These are phyloP conservation scores for Diplosphaera chodatii DNA, from an alignment of 139 green algal species.

Conservation along the genomic window DNA sequence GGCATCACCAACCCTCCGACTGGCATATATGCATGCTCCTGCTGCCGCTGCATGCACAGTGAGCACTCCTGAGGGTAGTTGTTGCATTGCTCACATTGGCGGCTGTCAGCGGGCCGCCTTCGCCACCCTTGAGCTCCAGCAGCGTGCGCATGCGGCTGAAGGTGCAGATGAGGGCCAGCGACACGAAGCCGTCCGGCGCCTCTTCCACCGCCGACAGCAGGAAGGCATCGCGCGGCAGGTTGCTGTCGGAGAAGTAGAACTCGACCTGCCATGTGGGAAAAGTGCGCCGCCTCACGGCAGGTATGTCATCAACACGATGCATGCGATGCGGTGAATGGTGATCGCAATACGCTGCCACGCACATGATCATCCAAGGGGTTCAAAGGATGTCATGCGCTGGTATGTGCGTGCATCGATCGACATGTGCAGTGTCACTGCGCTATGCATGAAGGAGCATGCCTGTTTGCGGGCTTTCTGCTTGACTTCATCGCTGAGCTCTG, in stretches of 20 bases:
- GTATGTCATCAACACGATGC: no score
- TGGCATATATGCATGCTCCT: no score
- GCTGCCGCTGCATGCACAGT: no score
- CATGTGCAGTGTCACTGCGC: no score
- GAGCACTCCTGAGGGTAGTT: no score
- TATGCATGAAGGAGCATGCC: neutral
- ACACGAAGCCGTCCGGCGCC: slow-evolving; percentile 60
- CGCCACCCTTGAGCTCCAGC: slow-evolving; percentile 32
- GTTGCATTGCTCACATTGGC: slow-evolving; percentile 5
- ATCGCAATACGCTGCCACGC: no score
- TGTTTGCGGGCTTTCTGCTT: neutral
- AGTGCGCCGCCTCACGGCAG: neutral
- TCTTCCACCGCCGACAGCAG: slow-evolving; percentile 53
- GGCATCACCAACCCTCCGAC: no score
- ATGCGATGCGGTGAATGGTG: no score
- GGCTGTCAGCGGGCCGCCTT: neutral
- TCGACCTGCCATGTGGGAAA: slow-evolving; percentile 59
- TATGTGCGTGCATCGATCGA: no score
- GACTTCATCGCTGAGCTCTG: neutral
- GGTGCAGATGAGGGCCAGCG: slow-evolving; percentile 60
- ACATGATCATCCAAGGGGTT: no score
- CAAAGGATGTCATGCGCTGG: no score
- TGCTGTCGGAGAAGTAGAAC: slow-evolving; percentile 92
- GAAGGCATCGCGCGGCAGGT: slow-evolving; percentile 82
- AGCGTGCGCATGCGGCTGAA: slow-evolving; percentile 76